These are phyloP conservation scores for Dactylonectria macrodidyma DNA, from an alignment of 2,329 filamentous ascomycete genomes.

Conservation along the genomic window DNA sequence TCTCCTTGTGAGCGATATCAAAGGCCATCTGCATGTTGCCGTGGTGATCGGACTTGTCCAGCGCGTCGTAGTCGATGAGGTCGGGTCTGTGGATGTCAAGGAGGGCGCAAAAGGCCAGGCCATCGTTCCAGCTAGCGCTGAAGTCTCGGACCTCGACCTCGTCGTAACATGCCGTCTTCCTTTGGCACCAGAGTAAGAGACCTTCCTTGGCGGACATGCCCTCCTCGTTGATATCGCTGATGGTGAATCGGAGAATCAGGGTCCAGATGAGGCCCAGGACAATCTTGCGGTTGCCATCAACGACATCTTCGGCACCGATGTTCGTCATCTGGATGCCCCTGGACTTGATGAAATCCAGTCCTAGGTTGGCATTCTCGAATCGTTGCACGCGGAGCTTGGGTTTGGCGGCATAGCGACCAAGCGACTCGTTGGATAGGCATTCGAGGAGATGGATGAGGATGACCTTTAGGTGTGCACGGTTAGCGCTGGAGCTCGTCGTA, in stretches of 20 bases:
- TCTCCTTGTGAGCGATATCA: conserved; percentile 95
- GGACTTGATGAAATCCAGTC: conserved; percentile 92
- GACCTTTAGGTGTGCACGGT: conserved; percentile 69
- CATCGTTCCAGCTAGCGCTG: conserved; percentile 96
- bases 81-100: conserved; percentile 98
- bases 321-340: conserved; percentile 98
- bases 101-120: conserved; percentile 94
- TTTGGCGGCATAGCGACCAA: conserved; percentile 96
- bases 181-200: conserved; percentile 94
- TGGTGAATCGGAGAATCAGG: conserved; percentile 96
- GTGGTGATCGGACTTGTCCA: conserved; percentile 94
- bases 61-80: conserved; percentile 93
- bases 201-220: conserved; percentile 98
- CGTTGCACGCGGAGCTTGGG: conserved; percentile 96
- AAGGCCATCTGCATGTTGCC: conserved; percentile 99
- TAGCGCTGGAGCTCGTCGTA: conserved; percentile 33
- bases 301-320: conserved; percentile 97
- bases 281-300: conserved; percentile 98
- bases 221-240: conserved; percentile 98
- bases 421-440: conserved; percentile 93
- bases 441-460: conserved; percentile 97
- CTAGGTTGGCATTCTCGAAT: conserved; percentile 98
- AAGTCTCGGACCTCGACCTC: conserved; percentile 97
- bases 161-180: conserved; percentile 98
- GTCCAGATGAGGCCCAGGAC: conserved; percentile 98